Evolutionary conservation across 2,329 filamentous ascomycete species (phyloP).

Genomic region (Pseudofabraea citricarpa): DNA sequence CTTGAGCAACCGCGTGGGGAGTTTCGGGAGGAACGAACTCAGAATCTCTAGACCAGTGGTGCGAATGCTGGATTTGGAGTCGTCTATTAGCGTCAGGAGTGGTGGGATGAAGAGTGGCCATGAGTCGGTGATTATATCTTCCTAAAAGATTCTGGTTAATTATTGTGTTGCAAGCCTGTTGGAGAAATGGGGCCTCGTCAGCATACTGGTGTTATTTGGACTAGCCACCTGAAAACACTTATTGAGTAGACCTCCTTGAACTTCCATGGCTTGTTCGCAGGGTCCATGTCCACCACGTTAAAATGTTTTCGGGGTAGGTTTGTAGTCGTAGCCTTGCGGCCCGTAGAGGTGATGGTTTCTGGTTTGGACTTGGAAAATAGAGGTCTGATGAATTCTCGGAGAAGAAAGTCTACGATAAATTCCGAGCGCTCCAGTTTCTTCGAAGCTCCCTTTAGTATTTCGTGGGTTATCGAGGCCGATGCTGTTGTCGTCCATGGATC

Average conservation of each 20-base stretch:
- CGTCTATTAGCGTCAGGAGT: slow-evolving; percentile 64
- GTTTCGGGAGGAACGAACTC: slow-evolving; percentile 46
- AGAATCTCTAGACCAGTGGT: slow-evolving; percentile 52
- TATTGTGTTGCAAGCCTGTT: too few species aligned
- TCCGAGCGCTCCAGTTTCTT: slow-evolving; percentile 4
- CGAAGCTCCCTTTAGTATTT: background rate
- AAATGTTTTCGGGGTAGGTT: slow-evolving; percentile 32
- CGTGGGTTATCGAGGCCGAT: slow-evolving; percentile 14
- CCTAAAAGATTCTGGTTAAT: too few species aligned
- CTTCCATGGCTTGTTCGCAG: slow-evolving; percentile 56
- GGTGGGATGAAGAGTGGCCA: slow-evolving; percentile 70
- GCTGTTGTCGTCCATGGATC: slow-evolving; percentile 35
- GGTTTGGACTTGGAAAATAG: slow-evolving; percentile 58
- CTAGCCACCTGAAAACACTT: slow-evolving; percentile 56
- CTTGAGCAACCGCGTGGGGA: slow-evolving; percentile 47
- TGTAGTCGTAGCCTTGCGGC: slow-evolving; percentile 46
- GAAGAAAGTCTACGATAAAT: slow-evolving; percentile 51
- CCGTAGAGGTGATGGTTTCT: slow-evolving; percentile 48
- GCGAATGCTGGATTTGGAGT: slow-evolving; percentile 49
- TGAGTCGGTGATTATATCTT: slow-evolving; percentile 41
- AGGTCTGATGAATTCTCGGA: slow-evolving; percentile 60
- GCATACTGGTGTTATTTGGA: slow-evolving; percentile 42
- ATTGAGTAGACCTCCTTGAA: slow-evolving; percentile 44
- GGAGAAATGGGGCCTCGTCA: too few species aligned
- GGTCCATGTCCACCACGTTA: slow-evolving; percentile 33